Percentiles rank a stretch among this genome's conserved stretches.
Evolutionary conservation across 441 rosid species (phyloP).

Genomic region (Populus hybrid): DNA sequence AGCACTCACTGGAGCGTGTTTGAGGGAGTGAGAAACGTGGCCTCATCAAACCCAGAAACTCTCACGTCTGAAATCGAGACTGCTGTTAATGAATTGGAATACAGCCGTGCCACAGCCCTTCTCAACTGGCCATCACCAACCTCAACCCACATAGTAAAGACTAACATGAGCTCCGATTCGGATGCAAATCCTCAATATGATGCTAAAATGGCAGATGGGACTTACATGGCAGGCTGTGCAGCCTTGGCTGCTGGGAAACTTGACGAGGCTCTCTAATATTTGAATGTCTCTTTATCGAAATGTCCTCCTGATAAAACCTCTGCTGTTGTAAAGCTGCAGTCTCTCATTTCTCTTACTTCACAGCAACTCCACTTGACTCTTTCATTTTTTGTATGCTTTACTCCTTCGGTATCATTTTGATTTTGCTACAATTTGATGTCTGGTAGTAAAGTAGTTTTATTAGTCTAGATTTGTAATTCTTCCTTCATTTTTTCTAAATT

Average conservation of each 20-base stretch:
- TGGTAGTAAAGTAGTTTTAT: neutral
- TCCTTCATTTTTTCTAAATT: neutral
- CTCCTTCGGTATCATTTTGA: neutral
- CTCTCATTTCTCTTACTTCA: slow-evolving; percentile 56
- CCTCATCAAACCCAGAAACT: slow-evolving; percentile 42
- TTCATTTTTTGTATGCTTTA: neutral
- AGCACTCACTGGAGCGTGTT: slow-evolving; percentile 41
- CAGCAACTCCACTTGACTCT: slow-evolving; percentile 33
- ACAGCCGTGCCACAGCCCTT: slow-evolving; percentile 36
- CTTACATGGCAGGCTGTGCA: slow-evolving; percentile 58
- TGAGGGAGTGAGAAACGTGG: slow-evolving; percentile 41
- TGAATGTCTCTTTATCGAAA: slow-evolving; percentile 47
- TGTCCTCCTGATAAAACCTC: slow-evolving; percentile 72
- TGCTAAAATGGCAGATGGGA: slow-evolving; percentile 48
- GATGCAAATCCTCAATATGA: slow-evolving; percentile 30
- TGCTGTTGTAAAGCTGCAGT: slow-evolving; percentile 60
- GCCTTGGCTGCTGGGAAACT: slow-evolving; percentile 62
- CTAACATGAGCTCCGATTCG: slow-evolving; percentile 15
- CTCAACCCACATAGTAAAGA: slow-evolving; percentile 11
- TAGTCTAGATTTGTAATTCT: neutral
- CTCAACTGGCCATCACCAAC: slow-evolving; percentile 36
- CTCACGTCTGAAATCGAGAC: slow-evolving; percentile 54
- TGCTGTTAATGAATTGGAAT: slow-evolving; percentile 52
- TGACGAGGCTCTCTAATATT: slow-evolving; percentile 55
- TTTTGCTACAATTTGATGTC: neutral